A percentile compares a stretch with the other conserved stretches of the same genome.
Conservation (phyloP, 176 grass and related monocot species). For the Oryza glaberrima region DNA sequence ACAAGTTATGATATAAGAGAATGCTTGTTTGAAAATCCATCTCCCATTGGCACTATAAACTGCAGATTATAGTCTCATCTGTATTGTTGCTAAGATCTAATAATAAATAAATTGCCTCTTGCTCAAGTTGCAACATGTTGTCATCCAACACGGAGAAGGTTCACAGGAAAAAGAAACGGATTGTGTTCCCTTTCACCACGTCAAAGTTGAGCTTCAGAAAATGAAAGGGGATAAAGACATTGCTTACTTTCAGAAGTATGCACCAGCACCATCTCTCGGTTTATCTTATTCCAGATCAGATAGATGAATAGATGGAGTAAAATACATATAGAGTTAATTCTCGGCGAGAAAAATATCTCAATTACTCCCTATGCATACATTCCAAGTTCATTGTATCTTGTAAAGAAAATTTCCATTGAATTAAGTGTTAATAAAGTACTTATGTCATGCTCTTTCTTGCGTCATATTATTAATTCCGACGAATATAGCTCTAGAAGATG, state of each 20-base stretch:
- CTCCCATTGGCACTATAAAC: not conserved
- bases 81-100: not conserved
- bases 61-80: not conserved
- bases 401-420: not conserved
- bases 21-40: not conserved
- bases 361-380: not conserved
- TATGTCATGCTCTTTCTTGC: not conserved
- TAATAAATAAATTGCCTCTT: not conserved
- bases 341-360: not conserved
- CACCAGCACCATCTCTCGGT: too few relatives aligned
- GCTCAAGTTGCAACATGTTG: not conserved
- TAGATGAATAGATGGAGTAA: not conserved
- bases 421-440: not conserved
- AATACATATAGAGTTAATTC: not conserved
- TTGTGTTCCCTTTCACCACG: not conserved
- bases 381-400: not conserved
- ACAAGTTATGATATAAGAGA: not conserved
- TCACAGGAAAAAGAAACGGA: not conserved
- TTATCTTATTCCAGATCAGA: not conserved
- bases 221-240: not conserved
- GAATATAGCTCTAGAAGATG: too few relatives aligned
- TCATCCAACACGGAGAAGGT: conserved; percentile 14
- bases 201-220: not conserved
- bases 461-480: not conserved
- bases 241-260: not conserved